Conservation (phyloP, 352 stramenopile species). For the Phytophthora syringae region DNA sequence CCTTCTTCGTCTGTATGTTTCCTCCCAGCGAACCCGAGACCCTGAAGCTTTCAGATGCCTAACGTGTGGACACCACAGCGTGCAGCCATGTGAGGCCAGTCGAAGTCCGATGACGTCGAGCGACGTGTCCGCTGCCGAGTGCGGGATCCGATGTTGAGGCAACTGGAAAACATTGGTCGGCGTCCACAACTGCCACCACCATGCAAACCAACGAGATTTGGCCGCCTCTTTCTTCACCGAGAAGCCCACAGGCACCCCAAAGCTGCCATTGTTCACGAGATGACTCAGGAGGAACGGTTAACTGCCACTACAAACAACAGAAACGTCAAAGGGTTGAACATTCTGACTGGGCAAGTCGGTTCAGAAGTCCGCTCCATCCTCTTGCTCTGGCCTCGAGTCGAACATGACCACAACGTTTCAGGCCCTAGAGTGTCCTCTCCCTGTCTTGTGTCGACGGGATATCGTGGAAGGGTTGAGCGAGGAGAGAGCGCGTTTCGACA, state of each 20-base stretch:
- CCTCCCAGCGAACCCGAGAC: not conserved
- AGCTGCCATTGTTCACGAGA: not conserved
- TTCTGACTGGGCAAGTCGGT: no score
- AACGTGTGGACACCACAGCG: not conserved
- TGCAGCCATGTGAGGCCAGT: not conserved
- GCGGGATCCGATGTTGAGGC: constrained; percentile 1
- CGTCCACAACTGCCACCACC: not conserved
- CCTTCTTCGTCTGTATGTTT: constrained; percentile 1
- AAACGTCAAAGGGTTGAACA: no score
- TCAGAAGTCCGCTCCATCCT: constrained; percentile 1
- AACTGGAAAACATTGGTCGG: not conserved
- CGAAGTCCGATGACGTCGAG: not conserved
- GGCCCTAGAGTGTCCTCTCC: no score
- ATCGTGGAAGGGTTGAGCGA: not conserved
- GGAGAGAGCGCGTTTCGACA: no score
- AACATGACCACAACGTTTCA: not conserved
- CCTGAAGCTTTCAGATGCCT: not conserved
- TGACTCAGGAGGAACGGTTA: no score
- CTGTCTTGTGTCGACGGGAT: not conserved
- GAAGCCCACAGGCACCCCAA: no score
- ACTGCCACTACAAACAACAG: no score
- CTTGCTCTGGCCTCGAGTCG: constrained; percentile 1
- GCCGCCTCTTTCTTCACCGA: constrained; percentile 2
- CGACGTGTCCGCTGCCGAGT: not conserved
- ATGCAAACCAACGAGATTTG: not conserved